phyloP scores from a whole-genome alignment of 225 moss, liverwort and hornwort species.

The Pleurozium schreberi region DNA sequence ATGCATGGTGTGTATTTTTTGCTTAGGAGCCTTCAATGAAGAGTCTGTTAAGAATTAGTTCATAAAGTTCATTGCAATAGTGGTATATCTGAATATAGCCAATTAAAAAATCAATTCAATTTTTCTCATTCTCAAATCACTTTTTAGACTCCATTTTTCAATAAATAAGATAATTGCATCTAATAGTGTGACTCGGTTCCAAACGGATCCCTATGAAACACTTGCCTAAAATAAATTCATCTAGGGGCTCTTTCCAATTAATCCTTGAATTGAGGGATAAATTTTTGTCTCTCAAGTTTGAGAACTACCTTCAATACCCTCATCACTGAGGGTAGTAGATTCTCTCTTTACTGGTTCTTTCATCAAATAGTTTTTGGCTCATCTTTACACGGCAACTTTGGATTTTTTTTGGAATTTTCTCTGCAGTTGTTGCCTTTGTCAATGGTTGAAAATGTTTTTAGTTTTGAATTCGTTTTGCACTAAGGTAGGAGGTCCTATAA shows the following conservation, averaged over 20 bases:
- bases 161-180: background rate
- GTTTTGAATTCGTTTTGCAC: no score
- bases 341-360: no score
- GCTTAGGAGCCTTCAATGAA: no score
- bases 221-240: background rate
- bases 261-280: background rate
- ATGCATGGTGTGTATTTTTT: background rate
- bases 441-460: no score
- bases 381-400: no score
- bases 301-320: no score
- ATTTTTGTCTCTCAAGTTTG: background rate
- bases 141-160: background rate
- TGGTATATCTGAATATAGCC: background rate
- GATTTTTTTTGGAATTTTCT: no score
- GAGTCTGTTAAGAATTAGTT: fast-evolving
- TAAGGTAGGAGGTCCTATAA: no score
- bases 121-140: background rate
- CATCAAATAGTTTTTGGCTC: no score
- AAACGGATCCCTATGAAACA: fast-evolving
- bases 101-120: background rate
- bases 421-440: no score
- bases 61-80: background rate
- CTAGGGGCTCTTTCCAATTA: fast-evolving
- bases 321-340: no score
- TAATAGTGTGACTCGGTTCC: background rate